A percentile compares a stretch with the other conserved stretches of the same genome.
phyloP scores from a whole-genome alignment of 208 protist species.

The Leishmania tarentolae region DNA sequence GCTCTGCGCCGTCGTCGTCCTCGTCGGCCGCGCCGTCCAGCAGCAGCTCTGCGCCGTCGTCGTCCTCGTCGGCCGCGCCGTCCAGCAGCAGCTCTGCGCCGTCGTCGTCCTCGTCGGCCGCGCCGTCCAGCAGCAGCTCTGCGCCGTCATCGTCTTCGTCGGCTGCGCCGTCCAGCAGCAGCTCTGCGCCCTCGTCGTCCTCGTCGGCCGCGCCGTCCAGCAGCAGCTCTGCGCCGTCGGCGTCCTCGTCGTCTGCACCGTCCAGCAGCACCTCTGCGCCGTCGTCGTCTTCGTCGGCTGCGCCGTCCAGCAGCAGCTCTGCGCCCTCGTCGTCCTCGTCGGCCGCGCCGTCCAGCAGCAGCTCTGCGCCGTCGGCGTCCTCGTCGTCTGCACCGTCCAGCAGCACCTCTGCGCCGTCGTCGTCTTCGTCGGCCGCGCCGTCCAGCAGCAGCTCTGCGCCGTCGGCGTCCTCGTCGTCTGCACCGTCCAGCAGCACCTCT shows the following conservation, averaged over 20 bases:
- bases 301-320: conserved; percentile 2
- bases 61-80: neutral
- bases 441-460: neutral
- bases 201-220: neutral
- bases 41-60: conserved; percentile 1
- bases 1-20: neutral
- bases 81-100: neutral
- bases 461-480: neutral
- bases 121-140: conserved; percentile 2
- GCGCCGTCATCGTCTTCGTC: neutral
- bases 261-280: neutral
- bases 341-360: neutral
- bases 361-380: neutral
- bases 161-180: neutral
- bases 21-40: neutral
- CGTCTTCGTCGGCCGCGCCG: neutral
- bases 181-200: neutral
- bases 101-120: neutral
- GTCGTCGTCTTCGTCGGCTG: neutral
- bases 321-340: conserved; percentile 1
- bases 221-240: neutral
- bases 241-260: neutral
- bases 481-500: conserved; percentile 1
- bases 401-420: neutral
- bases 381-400: neutral